Percentiles rank a stretch among this genome's conserved stretches.
Evolutionary conservation across 2,329 filamentous ascomycete species (phyloP).

Genomic region (Chalaropsis thielavioides): DNA sequence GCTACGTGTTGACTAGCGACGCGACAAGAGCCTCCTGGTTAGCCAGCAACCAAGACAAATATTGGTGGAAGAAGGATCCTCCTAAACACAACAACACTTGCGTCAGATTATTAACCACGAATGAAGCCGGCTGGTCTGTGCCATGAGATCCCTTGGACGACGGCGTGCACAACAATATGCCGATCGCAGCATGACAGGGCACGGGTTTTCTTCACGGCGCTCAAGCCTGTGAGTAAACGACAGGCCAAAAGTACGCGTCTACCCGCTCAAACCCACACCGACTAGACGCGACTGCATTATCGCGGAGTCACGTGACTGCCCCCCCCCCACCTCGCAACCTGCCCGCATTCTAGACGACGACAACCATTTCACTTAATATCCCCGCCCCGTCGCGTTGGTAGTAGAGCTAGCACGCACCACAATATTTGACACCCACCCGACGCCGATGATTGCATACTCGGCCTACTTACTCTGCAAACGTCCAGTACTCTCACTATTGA

Average conservation of each 20-base stretch:
- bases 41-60: neutral
- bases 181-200: no score
- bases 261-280: neutral
- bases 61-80: neutral
- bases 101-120: neutral
- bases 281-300: neutral
- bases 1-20: neutral
- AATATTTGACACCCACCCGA: neutral
- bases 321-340: neutral
- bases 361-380: neutral
- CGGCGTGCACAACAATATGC: neutral
- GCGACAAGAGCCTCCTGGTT: neutral
- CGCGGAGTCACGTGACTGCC: slow-evolving; percentile 10
- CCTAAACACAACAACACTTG: neutral
- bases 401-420: neutral
- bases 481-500: neutral
- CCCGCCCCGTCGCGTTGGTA: no score
- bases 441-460: neutral
- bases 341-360: neutral
- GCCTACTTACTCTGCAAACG: neutral
- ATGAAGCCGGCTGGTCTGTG: neutral
- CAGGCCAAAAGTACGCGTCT: neutral
- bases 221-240: no score
- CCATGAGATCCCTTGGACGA: neutral
- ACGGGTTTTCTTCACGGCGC: no score